Percentiles rank a stretch among this genome's conserved stretches.
Evolutionary conservation across 805 yeast species (phyloP).

Genomic region (Starmerella scarabaei): DNA sequence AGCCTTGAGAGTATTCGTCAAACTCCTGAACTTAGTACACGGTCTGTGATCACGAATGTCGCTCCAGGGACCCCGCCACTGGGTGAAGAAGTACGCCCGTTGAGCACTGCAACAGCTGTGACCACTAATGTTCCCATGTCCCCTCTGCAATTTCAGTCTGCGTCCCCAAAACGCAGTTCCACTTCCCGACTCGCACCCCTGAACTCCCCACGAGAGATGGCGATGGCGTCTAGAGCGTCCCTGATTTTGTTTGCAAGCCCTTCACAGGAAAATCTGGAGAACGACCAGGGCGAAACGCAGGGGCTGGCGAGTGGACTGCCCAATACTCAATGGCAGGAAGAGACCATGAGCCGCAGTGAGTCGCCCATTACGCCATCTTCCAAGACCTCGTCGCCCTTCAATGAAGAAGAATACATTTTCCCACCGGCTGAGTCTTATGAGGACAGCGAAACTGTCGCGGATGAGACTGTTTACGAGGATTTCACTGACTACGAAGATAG

Average conservation of each 20-base stretch:
- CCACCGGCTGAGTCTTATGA: neutral
- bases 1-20: neutral
- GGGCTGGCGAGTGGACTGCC: too few species aligned
- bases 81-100: neutral
- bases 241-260: constrained; percentile 1
- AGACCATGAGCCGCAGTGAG: too few species aligned
- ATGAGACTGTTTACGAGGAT: too few species aligned
- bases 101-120: neutral
- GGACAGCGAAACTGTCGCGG: too few species aligned
- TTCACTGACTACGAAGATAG: too few species aligned
- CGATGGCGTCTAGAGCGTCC: constrained; percentile 1
- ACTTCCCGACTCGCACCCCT: constrained; percentile 4
- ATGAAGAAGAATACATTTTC: constrained; percentile 1
- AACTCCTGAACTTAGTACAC: neutral
- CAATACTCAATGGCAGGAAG: too few species aligned
- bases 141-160: neutral
- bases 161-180: neutral
- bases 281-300: too few species aligned
- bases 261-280: neutral
- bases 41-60: neutral
- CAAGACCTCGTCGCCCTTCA: neutral
- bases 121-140: neutral
- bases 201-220: constrained; percentile 9
- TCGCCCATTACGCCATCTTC: too few species aligned
- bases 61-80: neutral